These are phyloP conservation scores for Arabis alpina DNA, from an alignment of 345 rosid genomes.

Conservation along the genomic window DNA sequence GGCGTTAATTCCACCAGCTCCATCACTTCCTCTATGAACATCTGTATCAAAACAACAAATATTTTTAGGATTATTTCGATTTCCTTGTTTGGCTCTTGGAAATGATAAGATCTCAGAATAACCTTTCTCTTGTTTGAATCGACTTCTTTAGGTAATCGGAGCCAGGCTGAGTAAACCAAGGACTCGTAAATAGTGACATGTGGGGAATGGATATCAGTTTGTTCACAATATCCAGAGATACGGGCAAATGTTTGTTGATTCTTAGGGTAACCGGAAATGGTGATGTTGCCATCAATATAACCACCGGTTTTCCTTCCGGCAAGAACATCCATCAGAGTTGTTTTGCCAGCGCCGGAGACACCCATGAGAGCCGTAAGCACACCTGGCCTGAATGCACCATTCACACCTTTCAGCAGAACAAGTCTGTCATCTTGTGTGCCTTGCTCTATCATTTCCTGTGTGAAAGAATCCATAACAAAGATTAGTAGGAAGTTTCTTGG, in stretches of 20 bases:
- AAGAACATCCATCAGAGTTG: conserved; percentile 85
- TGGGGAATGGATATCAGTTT: conserved; percentile 81
- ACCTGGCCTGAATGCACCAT: conserved; percentile 84
- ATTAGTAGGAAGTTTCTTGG: conserved; percentile 21
- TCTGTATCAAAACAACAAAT: conserved; percentile 48
- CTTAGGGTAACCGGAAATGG: conserved; percentile 74
- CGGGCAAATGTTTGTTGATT: conserved; percentile 86
- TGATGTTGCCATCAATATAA: conserved; percentile 66
- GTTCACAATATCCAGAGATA: conserved; percentile 79
- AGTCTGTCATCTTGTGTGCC: conserved; percentile 63
- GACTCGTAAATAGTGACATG: conserved; percentile 79
- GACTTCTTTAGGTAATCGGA: conserved; percentile 59
- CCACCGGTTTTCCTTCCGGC: conserved; percentile 92
- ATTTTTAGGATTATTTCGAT: conserved; percentile 20
- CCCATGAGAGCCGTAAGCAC: conserved; percentile 87
- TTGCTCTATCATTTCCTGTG: conserved; percentile 56
- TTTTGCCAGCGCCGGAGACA: conserved; percentile 85
- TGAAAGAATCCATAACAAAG: conserved; percentile 16
- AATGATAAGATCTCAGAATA: neutral
- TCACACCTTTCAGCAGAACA: conserved; percentile 71
- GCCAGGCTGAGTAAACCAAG: conserved; percentile 78
- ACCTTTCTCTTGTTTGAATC: conserved; percentile 63
- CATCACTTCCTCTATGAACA: conserved; percentile 90
- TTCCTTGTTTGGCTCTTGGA: conserved; percentile 13
- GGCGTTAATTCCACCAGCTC: conserved; percentile 79